Evolutionary conservation across 2,329 filamentous ascomycete species (phyloP).

Genomic region (Aspergillus transmontanensis): DNA sequence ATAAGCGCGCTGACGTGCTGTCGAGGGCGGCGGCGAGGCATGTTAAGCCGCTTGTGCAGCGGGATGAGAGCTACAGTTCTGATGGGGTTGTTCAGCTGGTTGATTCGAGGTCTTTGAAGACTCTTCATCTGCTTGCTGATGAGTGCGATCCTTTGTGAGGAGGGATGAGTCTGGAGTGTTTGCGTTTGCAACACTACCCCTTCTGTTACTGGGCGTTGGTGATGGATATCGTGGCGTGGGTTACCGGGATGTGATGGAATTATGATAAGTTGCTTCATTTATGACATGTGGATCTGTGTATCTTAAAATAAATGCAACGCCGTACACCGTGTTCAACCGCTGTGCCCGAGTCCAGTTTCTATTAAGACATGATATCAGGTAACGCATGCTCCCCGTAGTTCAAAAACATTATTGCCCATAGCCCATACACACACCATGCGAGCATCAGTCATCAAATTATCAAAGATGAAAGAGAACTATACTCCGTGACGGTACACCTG

Average conservation of each 20-base stretch:
- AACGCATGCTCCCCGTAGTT: slow-evolving; percentile 7
- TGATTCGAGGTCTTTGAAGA: not conserved
- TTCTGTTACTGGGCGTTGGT: not conserved
- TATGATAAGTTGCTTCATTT: not conserved
- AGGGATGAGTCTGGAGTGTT: not conserved
- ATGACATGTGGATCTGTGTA: slow-evolving; percentile 5
- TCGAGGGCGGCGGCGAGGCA: not conserved
- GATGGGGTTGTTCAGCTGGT: not conserved
- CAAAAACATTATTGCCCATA: slow-evolving; percentile 8
- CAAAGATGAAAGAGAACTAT: slow-evolving; percentile 25
- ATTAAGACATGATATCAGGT: slow-evolving; percentile 14
- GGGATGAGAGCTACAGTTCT: not conserved
- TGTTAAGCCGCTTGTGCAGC: not conserved
- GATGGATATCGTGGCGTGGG: not conserved
- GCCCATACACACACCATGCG: slow-evolving; percentile 8
- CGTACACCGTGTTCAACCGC: slow-evolving; percentile 22
- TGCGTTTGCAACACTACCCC: not conserved
- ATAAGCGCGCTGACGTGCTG: slow-evolving; percentile 5
- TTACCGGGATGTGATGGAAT: not conserved
- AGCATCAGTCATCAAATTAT: slow-evolving; percentile 13
- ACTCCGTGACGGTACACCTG: slow-evolving; percentile 53
- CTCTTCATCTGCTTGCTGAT: not conserved
- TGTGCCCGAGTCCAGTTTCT: slow-evolving; percentile 20
- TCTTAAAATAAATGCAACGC: slow-evolving; percentile 15
- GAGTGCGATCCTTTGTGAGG: not conserved